These are phyloP conservation scores for Epichloe bromicola DNA, from an alignment of 2,329 filamentous ascomycete species.

Conservation along the genomic window DNA sequence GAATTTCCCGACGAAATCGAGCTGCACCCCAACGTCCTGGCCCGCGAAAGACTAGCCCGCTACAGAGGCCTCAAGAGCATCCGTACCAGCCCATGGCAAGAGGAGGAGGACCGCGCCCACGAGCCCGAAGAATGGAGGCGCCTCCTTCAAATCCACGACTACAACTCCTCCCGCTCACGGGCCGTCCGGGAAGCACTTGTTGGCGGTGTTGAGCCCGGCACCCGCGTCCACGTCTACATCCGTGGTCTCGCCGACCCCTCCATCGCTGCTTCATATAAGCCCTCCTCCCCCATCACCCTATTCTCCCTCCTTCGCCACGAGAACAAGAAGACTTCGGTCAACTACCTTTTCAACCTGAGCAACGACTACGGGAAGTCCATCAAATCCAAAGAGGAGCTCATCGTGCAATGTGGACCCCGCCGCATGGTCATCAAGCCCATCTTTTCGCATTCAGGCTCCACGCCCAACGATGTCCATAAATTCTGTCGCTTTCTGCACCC, in stretches of 20 bases:
- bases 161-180: slow-evolving; percentile 68
- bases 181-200: slow-evolving; percentile 70
- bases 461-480: slow-evolving; percentile 94
- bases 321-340: slow-evolving; percentile 82
- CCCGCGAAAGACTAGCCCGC: slow-evolving; percentile 69
- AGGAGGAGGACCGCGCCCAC: slow-evolving; percentile 70
- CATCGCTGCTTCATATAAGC: slow-evolving; percentile 33
- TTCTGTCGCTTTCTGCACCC: slow-evolving; percentile 87
- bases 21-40: slow-evolving; percentile 73
- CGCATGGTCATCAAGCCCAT: slow-evolving; percentile 80
- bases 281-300: slow-evolving; percentile 49
- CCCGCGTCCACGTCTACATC: slow-evolving; percentile 69
- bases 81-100: slow-evolving; percentile 78
- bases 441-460: slow-evolving; percentile 80
- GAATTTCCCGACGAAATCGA: slow-evolving; percentile 98
- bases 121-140: slow-evolving; percentile 85
- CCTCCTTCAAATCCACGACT: slow-evolving; percentile 78
- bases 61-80: slow-evolving; percentile 91
- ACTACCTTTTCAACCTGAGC: slow-evolving; percentile 78
- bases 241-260: slow-evolving; percentile 33
- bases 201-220: slow-evolving; percentile 78
- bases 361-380: slow-evolving; percentile 64
- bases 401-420: slow-evolving; percentile 82
- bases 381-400: slow-evolving; percentile 83
- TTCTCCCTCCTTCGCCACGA: slow-evolving; percentile 89